Percentiles rank a stretch among this genome's conserved stretches.
Conservation (phyloP, 139 green algal genomes). For the Pseudopediastrum boryanum region DNA sequence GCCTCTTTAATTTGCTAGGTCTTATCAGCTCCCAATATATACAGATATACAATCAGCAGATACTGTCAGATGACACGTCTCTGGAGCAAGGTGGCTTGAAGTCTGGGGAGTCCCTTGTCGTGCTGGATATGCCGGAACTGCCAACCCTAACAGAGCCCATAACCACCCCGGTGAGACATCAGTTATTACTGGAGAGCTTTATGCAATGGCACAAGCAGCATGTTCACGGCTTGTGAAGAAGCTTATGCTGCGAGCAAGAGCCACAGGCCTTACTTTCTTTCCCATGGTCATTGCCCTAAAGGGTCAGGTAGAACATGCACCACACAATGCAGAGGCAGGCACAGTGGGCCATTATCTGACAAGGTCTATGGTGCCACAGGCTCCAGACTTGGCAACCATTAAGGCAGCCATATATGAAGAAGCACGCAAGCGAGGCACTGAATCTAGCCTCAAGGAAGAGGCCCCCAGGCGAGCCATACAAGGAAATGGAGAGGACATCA, state of each 20-base stretch:
- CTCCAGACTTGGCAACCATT: conserved; percentile 19
- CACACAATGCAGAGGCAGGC: background rate
- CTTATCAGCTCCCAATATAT: background rate
- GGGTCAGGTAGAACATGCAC: background rate
- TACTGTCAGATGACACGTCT: background rate
- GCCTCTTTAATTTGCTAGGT: background rate
- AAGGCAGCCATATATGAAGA: conserved; percentile 38
- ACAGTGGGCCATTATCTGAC: background rate
- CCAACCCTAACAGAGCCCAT: background rate
- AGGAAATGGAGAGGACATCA: conserved; percentile 15
- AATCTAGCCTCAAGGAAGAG: conserved; percentile 27
- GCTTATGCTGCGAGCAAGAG: background rate
- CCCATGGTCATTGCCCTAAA: background rate
- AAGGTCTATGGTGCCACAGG: background rate
- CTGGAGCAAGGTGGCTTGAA: conserved; percentile 19
- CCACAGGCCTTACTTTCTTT: background rate
- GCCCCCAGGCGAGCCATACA: background rate
- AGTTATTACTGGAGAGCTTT: background rate
- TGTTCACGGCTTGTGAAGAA: background rate
- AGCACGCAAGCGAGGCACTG: conserved; percentile 28
- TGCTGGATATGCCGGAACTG: conserved; percentile 11
- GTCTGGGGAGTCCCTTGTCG: conserved; percentile 23
- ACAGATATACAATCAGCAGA: conserved; percentile 21
- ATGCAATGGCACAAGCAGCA: background rate
- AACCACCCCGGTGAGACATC: conserved; percentile 12